phyloP scores from a whole-genome alignment of 2,329 filamentous ascomycete species.

The Penicillium sp. region DNA sequence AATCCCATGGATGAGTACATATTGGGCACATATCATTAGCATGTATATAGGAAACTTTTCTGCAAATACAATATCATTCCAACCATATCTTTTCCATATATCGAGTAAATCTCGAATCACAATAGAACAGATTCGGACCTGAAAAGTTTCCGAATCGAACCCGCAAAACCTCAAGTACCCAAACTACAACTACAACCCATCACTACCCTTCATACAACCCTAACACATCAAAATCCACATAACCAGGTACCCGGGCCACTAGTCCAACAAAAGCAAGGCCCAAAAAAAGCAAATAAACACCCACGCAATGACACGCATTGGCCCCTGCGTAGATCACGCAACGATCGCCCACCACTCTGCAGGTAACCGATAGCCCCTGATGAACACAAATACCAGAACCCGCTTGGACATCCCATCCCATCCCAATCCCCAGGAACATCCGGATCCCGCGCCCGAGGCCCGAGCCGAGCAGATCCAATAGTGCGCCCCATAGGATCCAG shows the following conservation, averaged over 20 bases:
- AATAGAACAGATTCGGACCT: too few relatives aligned
- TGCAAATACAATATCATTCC: not conserved
- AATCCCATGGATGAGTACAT: not conserved
- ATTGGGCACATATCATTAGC: not conserved
- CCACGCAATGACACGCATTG: conserved; percentile 1
- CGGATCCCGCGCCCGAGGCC: conserved; percentile 1
- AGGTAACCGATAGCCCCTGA: not conserved
- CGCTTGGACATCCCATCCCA: not conserved
- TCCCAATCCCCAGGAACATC: not conserved
- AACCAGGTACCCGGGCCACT: not conserved
- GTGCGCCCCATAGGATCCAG: not conserved
- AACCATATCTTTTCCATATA: not conserved
- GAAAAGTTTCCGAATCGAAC: too few relatives aligned
- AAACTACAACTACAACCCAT: not conserved
- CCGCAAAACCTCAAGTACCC: too few relatives aligned
- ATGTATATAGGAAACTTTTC: not conserved
- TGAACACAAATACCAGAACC: not conserved
- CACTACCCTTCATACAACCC: not conserved
- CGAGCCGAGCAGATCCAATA: conserved; percentile 15
- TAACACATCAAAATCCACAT: not conserved
- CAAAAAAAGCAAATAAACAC: not conserved
- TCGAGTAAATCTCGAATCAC: too few relatives aligned
- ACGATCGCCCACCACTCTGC: not conserved
- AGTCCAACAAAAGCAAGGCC: not conserved
- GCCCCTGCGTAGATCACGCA: conserved; percentile 3